Conservation (phyloP, 257 asterid species). For the Solanum infundibuliforme region DNA sequence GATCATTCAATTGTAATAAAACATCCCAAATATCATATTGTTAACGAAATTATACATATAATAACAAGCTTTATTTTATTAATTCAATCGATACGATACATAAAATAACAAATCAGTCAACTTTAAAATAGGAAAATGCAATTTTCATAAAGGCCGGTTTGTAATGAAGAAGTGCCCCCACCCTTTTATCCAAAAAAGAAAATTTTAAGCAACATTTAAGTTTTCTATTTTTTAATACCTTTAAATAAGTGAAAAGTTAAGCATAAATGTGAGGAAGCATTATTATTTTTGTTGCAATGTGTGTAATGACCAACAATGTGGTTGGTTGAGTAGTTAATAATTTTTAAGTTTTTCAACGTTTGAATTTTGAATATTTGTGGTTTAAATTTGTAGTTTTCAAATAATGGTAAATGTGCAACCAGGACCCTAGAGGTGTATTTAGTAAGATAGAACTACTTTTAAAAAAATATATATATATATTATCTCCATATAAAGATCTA, state of each 20-base stretch:
- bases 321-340: neutral
- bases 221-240: neutral
- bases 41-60: neutral
- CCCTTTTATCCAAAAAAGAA: neutral
- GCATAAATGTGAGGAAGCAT: neutral
- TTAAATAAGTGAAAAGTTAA: neutral
- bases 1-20: neutral
- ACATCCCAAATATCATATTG: neutral
- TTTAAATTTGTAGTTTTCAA: neutral
- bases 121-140: no score
- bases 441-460: neutral
- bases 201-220: neutral
- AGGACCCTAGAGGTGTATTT: neutral
- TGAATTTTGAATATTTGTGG: neutral
- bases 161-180: neutral
- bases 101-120: neutral
- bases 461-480: neutral
- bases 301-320: neutral
- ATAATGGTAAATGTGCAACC: neutral
- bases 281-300: neutral
- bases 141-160: neutral
- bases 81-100: no score
- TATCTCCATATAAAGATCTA: neutral
- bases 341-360: neutral
- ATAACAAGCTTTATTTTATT: no score